Conservation (phyloP, 495 filamentous ascomycete genomes). For the Acidiella bohemica region DNA sequence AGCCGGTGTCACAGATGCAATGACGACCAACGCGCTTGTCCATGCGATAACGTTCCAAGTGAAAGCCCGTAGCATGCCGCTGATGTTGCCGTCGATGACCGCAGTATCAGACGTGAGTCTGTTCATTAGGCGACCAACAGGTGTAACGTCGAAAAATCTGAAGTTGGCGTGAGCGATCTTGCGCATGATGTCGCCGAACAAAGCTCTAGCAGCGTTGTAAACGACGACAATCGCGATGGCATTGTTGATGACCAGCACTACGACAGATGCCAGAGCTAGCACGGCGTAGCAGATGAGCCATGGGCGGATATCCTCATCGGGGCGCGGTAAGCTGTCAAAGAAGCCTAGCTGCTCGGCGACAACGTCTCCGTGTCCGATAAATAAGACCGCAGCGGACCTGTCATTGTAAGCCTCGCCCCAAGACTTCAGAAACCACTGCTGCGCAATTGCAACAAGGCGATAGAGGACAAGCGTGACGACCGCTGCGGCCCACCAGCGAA, state of each 20-base stretch:
- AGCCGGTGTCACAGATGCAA: slow-evolving; percentile 56
- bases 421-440: slow-evolving; percentile 70
- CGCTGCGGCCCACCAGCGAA: slow-evolving; percentile 55
- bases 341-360: slow-evolving; percentile 25
- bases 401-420: slow-evolving; percentile 63
- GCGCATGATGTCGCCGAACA: slow-evolving; percentile 56
- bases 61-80: slow-evolving; percentile 50
- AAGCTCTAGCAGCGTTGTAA: slow-evolving; percentile 55
- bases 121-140: slow-evolving; percentile 75
- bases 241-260: slow-evolving; percentile 41
- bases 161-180: slow-evolving; percentile 66
- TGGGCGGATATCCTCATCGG: slow-evolving; percentile 51
- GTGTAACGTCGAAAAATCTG: slow-evolving; percentile 76
- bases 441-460: slow-evolving; percentile 44
- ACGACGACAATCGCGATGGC: slow-evolving; percentile 53
- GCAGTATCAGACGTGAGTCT: slow-evolving; percentile 74
- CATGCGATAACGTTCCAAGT: slow-evolving; percentile 53
- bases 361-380: slow-evolving; percentile 21
- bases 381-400: not conserved
- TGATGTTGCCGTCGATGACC: slow-evolving; percentile 67
- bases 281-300: slow-evolving; percentile 58
- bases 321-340: slow-evolving; percentile 48
- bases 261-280: slow-evolving; percentile 45
- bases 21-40: slow-evolving; percentile 57
- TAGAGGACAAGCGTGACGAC: slow-evolving; percentile 45